phyloP scores from a whole-genome alignment of 2,329 filamentous ascomycete genomes.

The Passalora sequoiae region DNA sequence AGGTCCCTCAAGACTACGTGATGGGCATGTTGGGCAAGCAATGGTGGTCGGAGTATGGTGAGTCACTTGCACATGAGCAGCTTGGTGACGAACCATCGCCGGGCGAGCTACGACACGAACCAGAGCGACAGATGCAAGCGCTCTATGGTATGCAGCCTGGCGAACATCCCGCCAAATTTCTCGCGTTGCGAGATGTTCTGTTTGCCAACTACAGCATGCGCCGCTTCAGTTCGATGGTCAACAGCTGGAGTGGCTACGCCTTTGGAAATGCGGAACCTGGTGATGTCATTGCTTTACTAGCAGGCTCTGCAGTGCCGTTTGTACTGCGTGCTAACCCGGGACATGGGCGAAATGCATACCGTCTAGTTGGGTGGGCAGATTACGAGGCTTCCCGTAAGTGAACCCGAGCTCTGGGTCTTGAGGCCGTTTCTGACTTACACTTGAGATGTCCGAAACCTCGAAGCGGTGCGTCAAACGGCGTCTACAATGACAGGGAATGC shows the following conservation, averaged over 20 bases:
- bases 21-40: neutral
- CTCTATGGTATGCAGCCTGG: neutral
- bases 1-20: neutral
- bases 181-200: neutral
- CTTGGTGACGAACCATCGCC: neutral
- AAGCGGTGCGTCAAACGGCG: slow-evolving; percentile 1
- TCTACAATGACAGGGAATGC: neutral
- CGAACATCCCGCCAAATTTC: neutral
- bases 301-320: neutral
- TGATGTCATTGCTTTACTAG: neutral
- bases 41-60: neutral
- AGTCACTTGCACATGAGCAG: neutral
- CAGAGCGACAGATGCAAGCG: neutral
- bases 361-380: neutral
- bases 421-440: neutral
- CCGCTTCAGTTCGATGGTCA: neutral
- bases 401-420: too few relatives aligned
- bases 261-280: neutral
- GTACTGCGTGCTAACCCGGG: neutral
- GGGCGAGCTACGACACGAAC: neutral
- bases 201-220: neutral
- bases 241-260: neutral
- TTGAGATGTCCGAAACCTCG: neutral
- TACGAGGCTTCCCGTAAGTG: neutral
- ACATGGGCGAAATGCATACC: neutral